Conservation (phyloP, 78 protist genomes). For the Emiliania huxleyi region DNA sequence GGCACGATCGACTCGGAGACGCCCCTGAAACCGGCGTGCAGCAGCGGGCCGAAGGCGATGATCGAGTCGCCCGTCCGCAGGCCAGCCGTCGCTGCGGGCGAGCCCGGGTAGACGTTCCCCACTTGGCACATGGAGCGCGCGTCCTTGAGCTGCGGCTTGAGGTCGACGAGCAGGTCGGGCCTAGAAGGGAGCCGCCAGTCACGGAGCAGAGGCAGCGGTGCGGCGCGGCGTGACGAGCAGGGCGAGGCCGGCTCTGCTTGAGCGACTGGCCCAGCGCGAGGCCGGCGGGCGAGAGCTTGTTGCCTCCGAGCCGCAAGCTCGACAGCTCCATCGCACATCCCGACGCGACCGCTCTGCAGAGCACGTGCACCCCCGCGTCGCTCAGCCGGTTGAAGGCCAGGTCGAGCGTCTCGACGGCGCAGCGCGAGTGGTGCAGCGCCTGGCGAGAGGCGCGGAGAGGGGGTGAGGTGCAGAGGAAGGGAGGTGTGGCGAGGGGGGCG, state of each 20-base stretch:
- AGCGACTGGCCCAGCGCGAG: neutral
- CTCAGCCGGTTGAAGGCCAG: neutral
- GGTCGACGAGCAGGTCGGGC: neutral
- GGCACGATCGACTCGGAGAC: neutral
- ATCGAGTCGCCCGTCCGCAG: neutral
- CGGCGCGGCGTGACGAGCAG: too few species aligned
- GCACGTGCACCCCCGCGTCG: slow-evolving; percentile 1
- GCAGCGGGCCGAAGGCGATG: neutral
- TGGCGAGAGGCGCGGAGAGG: too few species aligned
- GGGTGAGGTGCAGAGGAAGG: too few species aligned
- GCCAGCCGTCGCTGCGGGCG: neutral
- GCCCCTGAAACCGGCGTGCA: neutral
- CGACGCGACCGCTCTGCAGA: neutral
- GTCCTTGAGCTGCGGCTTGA: neutral
- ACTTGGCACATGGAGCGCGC: neutral
- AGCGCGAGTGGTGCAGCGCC: neutral
- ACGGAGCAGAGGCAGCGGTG: too few species aligned
- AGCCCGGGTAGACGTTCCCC: neutral
- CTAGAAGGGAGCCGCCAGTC: too few species aligned
- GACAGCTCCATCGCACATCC: neutral
- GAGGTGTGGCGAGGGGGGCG: too few species aligned
- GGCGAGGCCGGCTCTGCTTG: neutral
- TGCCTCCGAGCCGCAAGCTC: neutral
- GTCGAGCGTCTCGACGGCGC: neutral
- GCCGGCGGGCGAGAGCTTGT: neutral